Evolutionary conservation across 2,329 filamentous ascomycete species (phyloP).

Genomic region (Albophoma yamanashiensis): DNA sequence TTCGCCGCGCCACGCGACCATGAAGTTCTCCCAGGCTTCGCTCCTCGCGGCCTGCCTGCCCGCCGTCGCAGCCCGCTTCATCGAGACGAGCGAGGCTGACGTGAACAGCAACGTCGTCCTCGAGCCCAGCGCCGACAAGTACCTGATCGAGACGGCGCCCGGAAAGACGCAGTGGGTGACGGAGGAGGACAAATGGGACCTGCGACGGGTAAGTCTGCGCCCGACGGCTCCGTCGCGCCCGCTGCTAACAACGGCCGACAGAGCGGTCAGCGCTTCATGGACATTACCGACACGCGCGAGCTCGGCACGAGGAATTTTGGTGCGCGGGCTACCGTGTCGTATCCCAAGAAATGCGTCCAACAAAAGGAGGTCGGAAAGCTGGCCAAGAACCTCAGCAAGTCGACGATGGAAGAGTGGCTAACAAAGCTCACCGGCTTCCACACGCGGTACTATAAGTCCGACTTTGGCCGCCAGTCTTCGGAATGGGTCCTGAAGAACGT

Average conservation of each 20-base stretch:
- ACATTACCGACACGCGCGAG: constrained; percentile 69
- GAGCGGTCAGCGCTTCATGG: constrained; percentile 85
- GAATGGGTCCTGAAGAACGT: constrained; percentile 77
- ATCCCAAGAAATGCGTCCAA: constrained; percentile 54
- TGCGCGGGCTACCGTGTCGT: constrained; percentile 34
- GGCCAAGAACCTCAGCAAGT: constrained; percentile 58
- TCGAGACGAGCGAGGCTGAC: constrained; percentile 40
- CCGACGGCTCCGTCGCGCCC: background rate
- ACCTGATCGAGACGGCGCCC: constrained; percentile 74
- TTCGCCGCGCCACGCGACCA: constrained; percentile 11
- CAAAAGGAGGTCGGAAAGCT: constrained; percentile 58
- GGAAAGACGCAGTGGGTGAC: constrained; percentile 80
- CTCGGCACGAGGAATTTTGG: constrained; percentile 34
- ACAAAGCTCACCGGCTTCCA: constrained; percentile 70
- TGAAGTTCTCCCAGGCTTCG: constrained; percentile 44
- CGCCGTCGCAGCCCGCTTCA: constrained; percentile 42
- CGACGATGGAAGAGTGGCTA: constrained; percentile 67
- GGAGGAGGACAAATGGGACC: constrained; percentile 89
- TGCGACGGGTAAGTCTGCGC: constrained; percentile 52
- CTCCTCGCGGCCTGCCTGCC: constrained; percentile 45
- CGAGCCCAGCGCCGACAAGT: constrained; percentile 31
- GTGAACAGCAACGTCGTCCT: constrained; percentile 31
- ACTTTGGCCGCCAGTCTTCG: constrained; percentile 72
- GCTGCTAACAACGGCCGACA: constrained; percentile 22
- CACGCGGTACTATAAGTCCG: constrained; percentile 72